These are phyloP conservation scores for Nicotiana tomentosiformis DNA, from an alignment of 257 asterid species.

Conservation along the genomic window DNA sequence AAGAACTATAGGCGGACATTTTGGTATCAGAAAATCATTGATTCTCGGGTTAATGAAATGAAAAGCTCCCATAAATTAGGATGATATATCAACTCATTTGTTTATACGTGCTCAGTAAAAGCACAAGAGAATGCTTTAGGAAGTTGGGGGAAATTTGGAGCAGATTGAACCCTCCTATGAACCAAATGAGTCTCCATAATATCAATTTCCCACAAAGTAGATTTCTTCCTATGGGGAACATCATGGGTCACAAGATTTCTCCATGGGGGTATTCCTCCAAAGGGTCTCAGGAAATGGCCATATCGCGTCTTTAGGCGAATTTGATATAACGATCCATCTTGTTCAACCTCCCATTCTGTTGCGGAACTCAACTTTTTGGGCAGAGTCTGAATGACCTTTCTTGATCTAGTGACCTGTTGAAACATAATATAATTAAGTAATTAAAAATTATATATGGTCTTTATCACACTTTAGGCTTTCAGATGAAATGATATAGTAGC, in stretches of 20 bases:
- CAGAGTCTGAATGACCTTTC: conserved; percentile 47
- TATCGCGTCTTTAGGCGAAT: background rate
- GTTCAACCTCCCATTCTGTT: conserved; percentile 56
- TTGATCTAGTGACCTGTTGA: conserved; percentile 29
- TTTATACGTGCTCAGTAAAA: background rate
- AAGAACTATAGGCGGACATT: background rate
- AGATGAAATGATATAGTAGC: too few species aligned
- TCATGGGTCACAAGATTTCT: background rate
- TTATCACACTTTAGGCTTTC: too few species aligned
- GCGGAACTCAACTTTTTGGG: conserved; percentile 57
- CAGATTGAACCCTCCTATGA: background rate
- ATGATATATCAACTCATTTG: background rate
- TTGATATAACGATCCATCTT: background rate
- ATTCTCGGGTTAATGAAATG: background rate
- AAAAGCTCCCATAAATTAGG: background rate
- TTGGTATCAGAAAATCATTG: background rate
- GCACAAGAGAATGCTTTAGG: background rate
- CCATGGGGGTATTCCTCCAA: conserved; percentile 2
- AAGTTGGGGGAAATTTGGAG: background rate
- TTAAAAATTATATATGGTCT: too few species aligned
- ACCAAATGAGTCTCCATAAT: background rate
- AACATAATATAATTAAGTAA: background rate
- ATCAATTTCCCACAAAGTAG: background rate
- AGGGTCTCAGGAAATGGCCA: background rate
- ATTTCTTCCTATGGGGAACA: background rate